These are phyloP conservation scores for Magnolia officinalis DNA, from an alignment of 164 flowering plant genomes.

Conservation along the genomic window DNA sequence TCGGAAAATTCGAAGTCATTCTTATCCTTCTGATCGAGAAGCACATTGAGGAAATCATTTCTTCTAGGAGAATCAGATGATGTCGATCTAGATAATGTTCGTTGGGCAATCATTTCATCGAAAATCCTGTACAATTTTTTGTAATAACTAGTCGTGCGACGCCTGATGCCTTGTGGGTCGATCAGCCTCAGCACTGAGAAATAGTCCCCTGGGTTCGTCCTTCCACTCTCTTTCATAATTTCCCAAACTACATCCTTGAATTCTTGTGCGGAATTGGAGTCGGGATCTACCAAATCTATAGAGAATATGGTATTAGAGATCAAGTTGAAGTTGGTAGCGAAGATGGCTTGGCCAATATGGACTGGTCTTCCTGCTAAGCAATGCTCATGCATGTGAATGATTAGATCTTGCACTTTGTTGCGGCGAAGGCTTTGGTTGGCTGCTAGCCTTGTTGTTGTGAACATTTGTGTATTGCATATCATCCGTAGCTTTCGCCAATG, in stretches of 20 bases:
- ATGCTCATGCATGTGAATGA: constrained; percentile 7
- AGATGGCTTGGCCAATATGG: constrained; percentile 16
- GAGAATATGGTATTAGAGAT: constrained; percentile 25
- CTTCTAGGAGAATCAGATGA: neutral
- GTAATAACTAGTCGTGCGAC: neutral
- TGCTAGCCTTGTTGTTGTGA: constrained; percentile 17
- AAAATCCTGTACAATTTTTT: neutral
- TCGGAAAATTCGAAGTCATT: no score
- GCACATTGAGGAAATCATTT: constrained; percentile 7
- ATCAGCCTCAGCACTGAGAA: constrained; percentile 7
- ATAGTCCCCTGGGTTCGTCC: constrained; percentile 14
- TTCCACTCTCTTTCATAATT: constrained; percentile 13
- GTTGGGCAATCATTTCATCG: constrained; percentile 9
- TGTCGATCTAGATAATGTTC: neutral
- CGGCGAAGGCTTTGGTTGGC: constrained; percentile 15
- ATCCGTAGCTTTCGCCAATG: constrained; percentile 17
- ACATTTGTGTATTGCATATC: constrained; percentile 11
- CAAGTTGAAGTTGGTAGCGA: constrained; percentile 14
- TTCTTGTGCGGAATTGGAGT: constrained; percentile 12
- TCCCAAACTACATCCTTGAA: constrained; percentile 12
- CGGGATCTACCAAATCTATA: constrained; percentile 7
- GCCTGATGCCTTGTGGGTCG: constrained; percentile 11
- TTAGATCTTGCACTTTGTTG: constrained; percentile 21
- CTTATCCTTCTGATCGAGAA: constrained; percentile 8
- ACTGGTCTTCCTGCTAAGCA: constrained; percentile 6